Conservation (phyloP, 2,329 filamentous ascomycete genomes). For the Pleomassaria siparia region DNA sequence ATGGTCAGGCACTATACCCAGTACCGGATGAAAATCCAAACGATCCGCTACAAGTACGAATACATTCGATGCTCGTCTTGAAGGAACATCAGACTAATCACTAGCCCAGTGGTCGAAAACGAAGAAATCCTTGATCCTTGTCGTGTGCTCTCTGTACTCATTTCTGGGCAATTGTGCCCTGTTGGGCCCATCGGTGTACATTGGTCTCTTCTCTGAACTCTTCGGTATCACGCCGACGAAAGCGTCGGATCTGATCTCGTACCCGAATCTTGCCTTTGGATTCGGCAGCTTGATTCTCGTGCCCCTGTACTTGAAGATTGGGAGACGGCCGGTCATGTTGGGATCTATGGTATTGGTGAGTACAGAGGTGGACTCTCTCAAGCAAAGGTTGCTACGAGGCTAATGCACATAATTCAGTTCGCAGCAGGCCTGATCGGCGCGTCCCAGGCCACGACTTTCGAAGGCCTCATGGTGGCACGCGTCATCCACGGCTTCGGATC, state of each 20-base stretch:
- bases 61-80: not conserved
- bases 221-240: conserved; percentile 55
- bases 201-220: conserved; percentile 55
- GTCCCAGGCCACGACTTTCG: conserved; percentile 44
- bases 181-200: conserved; percentile 61
- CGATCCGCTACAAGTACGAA: conserved; percentile 54
- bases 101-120: conserved; percentile 49
- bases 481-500: conserved; percentile 48
- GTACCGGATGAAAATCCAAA: conserved; percentile 64
- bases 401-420: conserved; percentile 28
- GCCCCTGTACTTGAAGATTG: conserved; percentile 58
- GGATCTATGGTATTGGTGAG: conserved; percentile 43
- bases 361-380: not conserved
- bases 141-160: conserved; percentile 58
- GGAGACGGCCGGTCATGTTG: conserved; percentile 48
- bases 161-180: conserved; percentile 61
- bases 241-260: conserved; percentile 60
- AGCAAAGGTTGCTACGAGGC: not conserved
- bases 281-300: conserved; percentile 61
- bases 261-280: conserved; percentile 62
- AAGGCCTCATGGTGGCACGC: conserved; percentile 46
- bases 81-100: conserved; percentile 26
- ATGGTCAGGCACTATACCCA: conserved; percentile 62
- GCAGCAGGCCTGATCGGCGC: conserved; percentile 47
- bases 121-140: conserved; percentile 60